Base-by-base conservation (phyloP, 805 yeast genomes). In the Ogataea corticis region DNA sequence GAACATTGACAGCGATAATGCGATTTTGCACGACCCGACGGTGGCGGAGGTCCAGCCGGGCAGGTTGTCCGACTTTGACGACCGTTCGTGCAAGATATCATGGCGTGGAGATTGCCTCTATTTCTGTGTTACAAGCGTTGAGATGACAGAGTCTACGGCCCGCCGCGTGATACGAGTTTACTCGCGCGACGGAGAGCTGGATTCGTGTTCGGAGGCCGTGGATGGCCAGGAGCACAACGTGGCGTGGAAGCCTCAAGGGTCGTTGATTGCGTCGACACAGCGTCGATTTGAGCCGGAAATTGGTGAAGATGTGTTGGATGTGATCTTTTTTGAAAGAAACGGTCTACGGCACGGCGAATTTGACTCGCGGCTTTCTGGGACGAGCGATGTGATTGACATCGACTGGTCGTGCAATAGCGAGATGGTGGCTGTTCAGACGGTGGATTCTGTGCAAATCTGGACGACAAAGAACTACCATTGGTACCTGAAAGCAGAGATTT, bases 41-140 rank as follows among this genome's bases (percentile, higher is more conserved):
- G 83, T 92, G 66, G 77, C 80, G 30, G 77, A 75, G 51, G 77
- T 82, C 3, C 96, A 92, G 57, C 66, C 71, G 29, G 98, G 98
- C 35, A 69, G 69, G 0, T 54, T 79, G 6, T 76, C 89, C 2
- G 61, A 61, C 0, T 71, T 71, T 56, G 97, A 92, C 61, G 62
- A 67, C 10, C 61, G 62, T 13, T 46, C 62, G 3, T 70, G 70
- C 6, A 64, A 68, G 36, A 76, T 94, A 14, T 82, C 96, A 33
- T 94, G 99, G 99, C 79, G 99, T 59, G 97, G 97, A 13, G 99
- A 94, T 62, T 86, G 96, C 58, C 91, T 87, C 52, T 90, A 68
- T 59, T 84, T 94, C 55, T 80, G 86, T 1, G 71, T 94, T 1
- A 76, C 83, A 17, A 71, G 85, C 0, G 66, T 82, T 27, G 96